Evolutionary conservation across 805 yeast genomes (phyloP).

Genomic region (Ogataea corticis): DNA sequence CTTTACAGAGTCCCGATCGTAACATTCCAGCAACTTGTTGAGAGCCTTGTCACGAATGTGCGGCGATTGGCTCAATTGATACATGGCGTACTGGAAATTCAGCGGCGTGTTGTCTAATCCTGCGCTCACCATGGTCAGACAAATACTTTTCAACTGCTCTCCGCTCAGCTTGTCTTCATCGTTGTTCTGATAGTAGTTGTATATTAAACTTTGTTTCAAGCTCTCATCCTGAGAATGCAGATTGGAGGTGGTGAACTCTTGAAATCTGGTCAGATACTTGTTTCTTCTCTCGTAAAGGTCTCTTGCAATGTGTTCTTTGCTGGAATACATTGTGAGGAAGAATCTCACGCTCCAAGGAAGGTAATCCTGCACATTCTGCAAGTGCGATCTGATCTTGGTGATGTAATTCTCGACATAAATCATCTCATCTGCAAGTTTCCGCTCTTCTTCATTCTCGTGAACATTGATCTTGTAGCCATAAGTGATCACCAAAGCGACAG

Average conservation of each 20-base stretch:
- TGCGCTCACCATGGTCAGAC: slow-evolving; percentile 77
- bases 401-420: slow-evolving; percentile 56
- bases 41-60: slow-evolving; percentile 46
- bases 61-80: slow-evolving; percentile 51
- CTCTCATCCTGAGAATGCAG: slow-evolving; percentile 9
- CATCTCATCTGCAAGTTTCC: slow-evolving; percentile 48
- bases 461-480: slow-evolving; percentile 54
- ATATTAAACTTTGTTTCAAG: slow-evolving; percentile 26
- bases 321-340: slow-evolving; percentile 17
- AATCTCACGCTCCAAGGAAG: slow-evolving; percentile 44
- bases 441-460: slow-evolving; percentile 38
- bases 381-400: slow-evolving; percentile 56
- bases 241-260: slow-evolving; percentile 28
- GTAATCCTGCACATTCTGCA: slow-evolving; percentile 55
- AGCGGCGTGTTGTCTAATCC: slow-evolving; percentile 74
- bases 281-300: slow-evolving; percentile 46
- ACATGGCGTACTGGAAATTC: slow-evolving; percentile 59
- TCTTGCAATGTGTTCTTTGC: slow-evolving; percentile 19
- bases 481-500: slow-evolving; percentile 50
- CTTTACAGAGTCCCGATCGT: slow-evolving; percentile 26
- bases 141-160: slow-evolving; percentile 55
- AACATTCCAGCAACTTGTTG: slow-evolving; percentile 37
- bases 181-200: slow-evolving; percentile 25
- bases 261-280: slow-evolving; percentile 45
- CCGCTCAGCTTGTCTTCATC: slow-evolving; percentile 27